Evolutionary conservation across 139 green algal species (phyloP), one percentile per base, ranked within the genome.

Genomic region (Eudorina sp.): DNA sequence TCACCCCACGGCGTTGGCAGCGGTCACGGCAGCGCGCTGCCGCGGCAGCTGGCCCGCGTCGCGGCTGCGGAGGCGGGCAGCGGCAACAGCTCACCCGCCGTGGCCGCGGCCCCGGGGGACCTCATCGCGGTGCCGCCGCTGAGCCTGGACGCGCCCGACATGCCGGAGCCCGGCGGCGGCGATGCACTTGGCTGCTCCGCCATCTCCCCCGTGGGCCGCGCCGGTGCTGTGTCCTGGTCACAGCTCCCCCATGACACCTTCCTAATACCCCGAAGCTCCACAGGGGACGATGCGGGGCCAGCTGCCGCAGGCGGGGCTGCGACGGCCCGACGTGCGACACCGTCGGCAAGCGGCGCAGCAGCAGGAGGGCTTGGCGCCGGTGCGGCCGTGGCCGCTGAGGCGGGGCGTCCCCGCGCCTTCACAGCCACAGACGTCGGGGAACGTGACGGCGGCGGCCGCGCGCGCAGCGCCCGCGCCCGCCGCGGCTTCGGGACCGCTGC

Each of bases 211-310:
- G 62, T 72, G 19, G 19, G 27, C 27, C 62, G 62, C 62, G n/a
- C 62, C 21, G 27, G 62, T 5, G 62, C 62, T 34, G 62, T 29
- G 62, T 72, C 31, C 27, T 13, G 13, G 11, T 34, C 34, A 1
- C 83, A 81, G 68, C 48, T 88, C 14, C 83, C 83, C 3, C 83
- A 88, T n/a, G 83, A 88, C 6, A 82, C 83, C 3, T 62, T 62
- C 68, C 81, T 88, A 36, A 73, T 88, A 40, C 0, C 27, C 18
- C 58, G 23, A 21, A 34, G 18, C 18, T 31, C 58, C 18, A 21
- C 14, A 21, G 27, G 58, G 58, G 18, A 21, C 58, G 18, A 68
- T 36, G 18, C 9, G 58, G 58, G 18, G 58, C 58, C 58, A n/a
- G 58, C 58, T 31, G 23, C 58, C 16, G 58, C 16, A 68, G 36